phyloP scores from a whole-genome alignment of 768 basidiomycete species.

The Tulasnella sp. region DNA sequence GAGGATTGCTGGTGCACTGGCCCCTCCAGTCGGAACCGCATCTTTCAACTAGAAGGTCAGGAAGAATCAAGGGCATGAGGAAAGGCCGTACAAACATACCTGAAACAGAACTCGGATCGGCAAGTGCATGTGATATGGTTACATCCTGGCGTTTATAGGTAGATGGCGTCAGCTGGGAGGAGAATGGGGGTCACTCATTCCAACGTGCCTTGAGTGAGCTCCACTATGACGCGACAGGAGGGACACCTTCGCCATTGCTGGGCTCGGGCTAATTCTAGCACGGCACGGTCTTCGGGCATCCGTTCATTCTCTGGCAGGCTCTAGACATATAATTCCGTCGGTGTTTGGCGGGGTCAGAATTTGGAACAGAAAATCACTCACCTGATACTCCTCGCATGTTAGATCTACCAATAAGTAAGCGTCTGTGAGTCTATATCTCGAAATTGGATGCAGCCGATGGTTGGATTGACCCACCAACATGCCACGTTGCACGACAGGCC shows the following conservation, averaged over 20 bases:
- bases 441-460: no score
- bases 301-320: background rate
- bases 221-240: background rate
- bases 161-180: no score
- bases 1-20: background rate
- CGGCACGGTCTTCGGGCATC: background rate
- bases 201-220: background rate
- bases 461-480: background rate
- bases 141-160: no score
- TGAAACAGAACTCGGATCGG: no score
- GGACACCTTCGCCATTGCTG: background rate
- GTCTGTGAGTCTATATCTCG: background rate
- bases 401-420: background rate
- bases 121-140: no score
- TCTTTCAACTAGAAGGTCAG: background rate
- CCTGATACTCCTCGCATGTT: conserved; percentile 4
- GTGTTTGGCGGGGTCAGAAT: background rate
- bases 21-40: background rate
- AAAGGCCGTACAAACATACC: no score
- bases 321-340: background rate
- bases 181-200: no score
- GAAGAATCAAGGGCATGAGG: no score
- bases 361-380: background rate
- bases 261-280: background rate
- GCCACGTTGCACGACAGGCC: background rate